Base-by-base conservation (phyloP, 2,329 filamentous ascomycete species). In the Penicillium hesseltinei region DNA sequence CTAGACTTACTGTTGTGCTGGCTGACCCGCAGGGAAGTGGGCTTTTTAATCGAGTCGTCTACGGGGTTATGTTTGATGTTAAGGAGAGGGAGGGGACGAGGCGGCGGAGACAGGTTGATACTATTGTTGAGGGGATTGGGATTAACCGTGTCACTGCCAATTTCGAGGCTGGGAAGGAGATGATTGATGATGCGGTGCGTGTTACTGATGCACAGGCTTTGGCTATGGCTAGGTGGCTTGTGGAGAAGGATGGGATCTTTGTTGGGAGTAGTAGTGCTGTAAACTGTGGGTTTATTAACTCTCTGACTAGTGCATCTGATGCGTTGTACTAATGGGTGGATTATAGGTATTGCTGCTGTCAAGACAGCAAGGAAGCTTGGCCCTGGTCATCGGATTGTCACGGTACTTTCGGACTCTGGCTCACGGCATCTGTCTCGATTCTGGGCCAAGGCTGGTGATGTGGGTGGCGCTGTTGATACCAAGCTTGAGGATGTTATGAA, bases 21-120 rank as follows among this genome's bases (percentile, higher is more conserved):
- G 93, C 94, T 0, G 94, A 99, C 74, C 95, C 94, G 1, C 92
- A 95, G 72, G 94, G 94, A 10, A 96, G 91, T 71, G 94, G 94
- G 0, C 79, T 99, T 27, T 97, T 89, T 80, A 96, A 99, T 78
- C 89, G 91, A 70, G 83, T 99, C 63, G 89, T 89, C 66, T 90
- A 94, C 74, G 94, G 93, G 5, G 94, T 99, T 60, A 96, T 99
- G 91, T 99, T 97, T 76, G 89, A 92, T 58, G 69, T 83, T 0
- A 95, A 90, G 31, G 94, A 99, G 77, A 85, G 84, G 62, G 94
- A 99, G 80, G 94, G 94, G 4, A 97, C 93, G 13, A 82, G 94
- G 15, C 83, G 95, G 48, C 82, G 94, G 58, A 87, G 90, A 67
- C 95, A 99, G 76, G 91, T 99, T 51, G 95, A 99, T 78, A 92